A percentile compares a stretch with the other conserved stretches of the same genome.
Evolutionary conservation across 2,329 filamentous ascomycete species (phyloP).

Genomic region (Fusarium irregulare): DNA sequence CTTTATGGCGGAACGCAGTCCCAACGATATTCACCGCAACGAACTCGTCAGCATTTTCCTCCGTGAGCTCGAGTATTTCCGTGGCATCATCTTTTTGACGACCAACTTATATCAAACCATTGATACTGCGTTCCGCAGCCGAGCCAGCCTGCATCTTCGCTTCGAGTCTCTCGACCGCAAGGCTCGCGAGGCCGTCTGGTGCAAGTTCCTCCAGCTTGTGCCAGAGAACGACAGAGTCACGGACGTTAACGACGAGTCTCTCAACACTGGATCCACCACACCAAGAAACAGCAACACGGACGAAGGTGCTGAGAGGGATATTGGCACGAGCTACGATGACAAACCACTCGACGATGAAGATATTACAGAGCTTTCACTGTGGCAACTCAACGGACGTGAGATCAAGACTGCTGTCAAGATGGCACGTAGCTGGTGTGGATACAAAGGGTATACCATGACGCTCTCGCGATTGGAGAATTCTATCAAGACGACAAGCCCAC

Average conservation of each 20-base stretch:
- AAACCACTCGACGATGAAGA: slow-evolving; percentile 50
- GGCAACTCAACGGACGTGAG: slow-evolving; percentile 59
- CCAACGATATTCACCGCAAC: slow-evolving; percentile 60
- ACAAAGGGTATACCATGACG: slow-evolving; percentile 57
- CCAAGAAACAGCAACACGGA: slow-evolving; percentile 1
- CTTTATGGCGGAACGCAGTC: slow-evolving; percentile 61
- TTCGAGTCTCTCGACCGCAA: slow-evolving; percentile 55
- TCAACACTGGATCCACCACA: slow-evolving; percentile 12
- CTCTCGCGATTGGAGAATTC: slow-evolving; percentile 57
- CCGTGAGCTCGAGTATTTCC: slow-evolving; percentile 59
- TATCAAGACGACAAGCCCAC: slow-evolving; percentile 59
- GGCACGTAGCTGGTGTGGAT: slow-evolving; percentile 58
- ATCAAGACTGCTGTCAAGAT: slow-evolving; percentile 62
- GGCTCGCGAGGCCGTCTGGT: slow-evolving; percentile 57
- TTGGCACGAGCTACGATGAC: not conserved
- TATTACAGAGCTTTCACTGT: slow-evolving; percentile 53
- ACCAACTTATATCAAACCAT: slow-evolving; percentile 58
- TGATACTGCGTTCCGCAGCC: slow-evolving; percentile 58
- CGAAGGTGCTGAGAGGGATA: not conserved
- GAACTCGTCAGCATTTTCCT: slow-evolving; percentile 62
- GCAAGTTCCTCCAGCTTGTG: slow-evolving; percentile 58
- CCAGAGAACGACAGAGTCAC: slow-evolving; percentile 28
- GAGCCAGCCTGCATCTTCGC: slow-evolving; percentile 60
- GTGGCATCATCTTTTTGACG: slow-evolving; percentile 59
- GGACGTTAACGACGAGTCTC: not conserved